Evolutionary conservation across 2,329 filamentous ascomycete genomes (phyloP), one percentile per base, ranked within the genome.

Genomic region (Botrytis pseudocinerea): DNA sequence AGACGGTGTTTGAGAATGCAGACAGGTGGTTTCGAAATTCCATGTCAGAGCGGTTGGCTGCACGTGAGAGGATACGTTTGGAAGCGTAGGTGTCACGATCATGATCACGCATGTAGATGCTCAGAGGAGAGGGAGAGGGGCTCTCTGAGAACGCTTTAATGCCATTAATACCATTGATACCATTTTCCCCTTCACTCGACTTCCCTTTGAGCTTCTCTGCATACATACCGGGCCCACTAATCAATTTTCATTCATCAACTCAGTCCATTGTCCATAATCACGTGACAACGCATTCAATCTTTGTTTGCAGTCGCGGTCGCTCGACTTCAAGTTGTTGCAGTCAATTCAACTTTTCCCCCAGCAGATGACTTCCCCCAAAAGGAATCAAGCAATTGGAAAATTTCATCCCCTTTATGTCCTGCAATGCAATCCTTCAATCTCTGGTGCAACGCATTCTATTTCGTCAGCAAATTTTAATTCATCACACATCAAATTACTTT

Each of bases 21-120:
- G n/a, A 57, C 51, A 57, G 51, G 51, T 57, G 51, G 51, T 57
- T 57, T 57, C 51, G 51, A 57, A 32, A 28, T 57, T 57, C 51
- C 7, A 32, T 57, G 51, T 57, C 51, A 57, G 51, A 57, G n/a
- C n/a, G 51, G n/a, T 28, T 57, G n/a, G 1, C 51, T 18, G 51
- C n/a, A 57, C 51, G 51, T 54, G 51, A n/a, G n/a, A 18, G 8
- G 14, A 8, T 12, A 28, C 46, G 25, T 51, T 54, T 8, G 51
- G 14, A 28, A 28, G 40, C 10, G 10, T 32, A 32, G 32, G 32
- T 32, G 32, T 32, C 32, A 32, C 32, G 32, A 32, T 32, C 32
- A 32, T 32, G 32, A 32, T 2, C 32, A 32, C 2, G 32, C 4
- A 32, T 32, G 4, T 32, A 32, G 32, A 32, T 32, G 4, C 32